Evolutionary conservation across 345 rosid genomes (phyloP).

Genomic region (Euphorbia tirucalli): DNA sequence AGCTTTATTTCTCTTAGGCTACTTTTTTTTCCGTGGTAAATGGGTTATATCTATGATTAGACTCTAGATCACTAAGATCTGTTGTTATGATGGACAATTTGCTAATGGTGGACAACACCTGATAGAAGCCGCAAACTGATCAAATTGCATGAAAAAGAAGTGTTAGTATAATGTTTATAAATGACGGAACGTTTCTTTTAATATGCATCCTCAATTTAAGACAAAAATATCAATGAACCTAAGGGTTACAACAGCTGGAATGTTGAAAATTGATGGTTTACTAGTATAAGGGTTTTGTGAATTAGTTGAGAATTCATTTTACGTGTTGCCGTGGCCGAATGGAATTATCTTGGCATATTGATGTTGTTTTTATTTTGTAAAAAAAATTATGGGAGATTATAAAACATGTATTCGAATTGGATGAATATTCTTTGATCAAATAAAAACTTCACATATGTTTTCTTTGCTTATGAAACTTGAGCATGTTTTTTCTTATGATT

Average conservation of each 20-base stretch:
- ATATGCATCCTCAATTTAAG: background rate
- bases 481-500: background rate
- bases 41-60: background rate
- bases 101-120: background rate
- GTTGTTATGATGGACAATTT: background rate
- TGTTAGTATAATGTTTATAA: too few species aligned
- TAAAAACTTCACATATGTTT: background rate
- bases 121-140: background rate
- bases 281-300: background rate
- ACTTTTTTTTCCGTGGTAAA: background rate
- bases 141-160: background rate
- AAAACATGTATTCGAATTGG: background rate
- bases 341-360: background rate
- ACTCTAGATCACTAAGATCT: background rate
- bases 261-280: background rate
- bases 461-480: background rate
- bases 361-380: background rate
- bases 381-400: background rate
- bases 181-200: background rate
- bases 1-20: background rate
- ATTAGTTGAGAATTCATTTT: background rate
- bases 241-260: background rate
- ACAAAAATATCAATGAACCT: too few species aligned
- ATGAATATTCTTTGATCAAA: background rate
- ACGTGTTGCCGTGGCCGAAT: background rate